phyloP scores from a whole-genome alignment of 176 grass and related monocot genomes.

The Carex littledalei region DNA sequence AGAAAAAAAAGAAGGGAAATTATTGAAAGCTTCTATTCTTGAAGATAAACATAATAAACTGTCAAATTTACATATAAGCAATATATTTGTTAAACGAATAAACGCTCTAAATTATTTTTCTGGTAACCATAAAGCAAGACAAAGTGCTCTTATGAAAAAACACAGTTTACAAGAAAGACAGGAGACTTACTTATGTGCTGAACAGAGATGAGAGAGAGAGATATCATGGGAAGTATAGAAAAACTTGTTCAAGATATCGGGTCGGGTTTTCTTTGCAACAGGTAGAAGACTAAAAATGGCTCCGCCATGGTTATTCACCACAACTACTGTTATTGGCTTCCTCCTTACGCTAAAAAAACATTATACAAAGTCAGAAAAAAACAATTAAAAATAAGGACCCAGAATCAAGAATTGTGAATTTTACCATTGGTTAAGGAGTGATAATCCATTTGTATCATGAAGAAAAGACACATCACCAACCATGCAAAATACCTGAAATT shows the following conservation, averaged over 20 bases:
- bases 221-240: slow-evolving; percentile 85
- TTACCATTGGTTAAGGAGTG: slow-evolving; percentile 85
- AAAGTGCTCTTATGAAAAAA: neutral
- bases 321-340: slow-evolving; percentile 79
- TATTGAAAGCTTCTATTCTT: neutral
- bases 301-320: slow-evolving; percentile 95
- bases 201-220: slow-evolving; percentile 74
- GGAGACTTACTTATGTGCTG: slow-evolving; percentile 68
- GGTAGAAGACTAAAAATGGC: slow-evolving; percentile 97
- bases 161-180: neutral
- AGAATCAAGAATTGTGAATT: neutral
- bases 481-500: slow-evolving; percentile 65
- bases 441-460: slow-evolving; percentile 91
- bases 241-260: slow-evolving; percentile 71
- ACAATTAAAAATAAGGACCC: neutral
- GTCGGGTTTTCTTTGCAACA: slow-evolving; percentile 46
- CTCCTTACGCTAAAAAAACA: slow-evolving; percentile 51
- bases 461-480: slow-evolving; percentile 97
- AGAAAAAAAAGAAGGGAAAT: neutral
- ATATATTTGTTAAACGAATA: neutral
- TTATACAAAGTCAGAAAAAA: slow-evolving; percentile 21
- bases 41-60: neutral
- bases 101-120: neutral
- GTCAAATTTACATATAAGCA: neutral
- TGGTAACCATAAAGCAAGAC: neutral